Evolutionary conservation across 176 grass and related monocot genomes (phyloP), one percentile per base, ranked within the genome.

Genomic region (Themeda triandra): DNA sequence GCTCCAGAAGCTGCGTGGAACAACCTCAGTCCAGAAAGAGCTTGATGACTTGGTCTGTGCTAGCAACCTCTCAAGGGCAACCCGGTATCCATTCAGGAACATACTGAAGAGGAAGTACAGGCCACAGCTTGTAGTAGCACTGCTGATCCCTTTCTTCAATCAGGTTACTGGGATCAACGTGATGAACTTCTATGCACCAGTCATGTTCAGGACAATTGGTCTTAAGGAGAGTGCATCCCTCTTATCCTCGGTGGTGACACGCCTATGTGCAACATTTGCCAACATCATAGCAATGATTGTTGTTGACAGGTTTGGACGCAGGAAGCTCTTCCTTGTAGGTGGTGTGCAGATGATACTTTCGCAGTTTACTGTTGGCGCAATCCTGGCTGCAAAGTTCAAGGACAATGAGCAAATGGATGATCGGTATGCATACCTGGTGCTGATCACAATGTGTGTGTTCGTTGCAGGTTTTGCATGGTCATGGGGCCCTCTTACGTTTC

Each of bases 321-420:
- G 94, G 48, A 89, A 87, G 49, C 83, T 93, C 62, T 89, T 91
- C 32, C 78, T 93, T 2, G 40, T 76, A 8, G 94, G 91, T 0
- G 94, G 94, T 29, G 85, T 88, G 59, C 91, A 92, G 79, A 97
- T 97, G 94, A 88, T 97, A 58, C 33, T 97, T 8, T 92, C 91
- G 0, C 94, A 94, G 79, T 6, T 93, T 6, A 74, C 78, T 25
- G 65, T 94, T 5, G 85, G 89, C 13, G 82, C 78, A 36, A 90
- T 97, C 63, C 78, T 94, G 19, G 89, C 90, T 66, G 69, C 78
- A 14, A 67, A 94, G 83, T 79, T 97, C 68, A 92, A 92, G 73
- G 94, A 97, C 70, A 23, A 88, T 29, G 89, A 77, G 54, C 3
- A 37, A 23, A 94, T 94, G 94, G 75, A 88, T 27, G 86, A 60